Percentiles rank a stretch among this genome's conserved stretches.
These are phyloP conservation scores for Fusarium armeniacum DNA, from an alignment of 2,329 filamentous ascomycete species.

Conservation along the genomic window DNA sequence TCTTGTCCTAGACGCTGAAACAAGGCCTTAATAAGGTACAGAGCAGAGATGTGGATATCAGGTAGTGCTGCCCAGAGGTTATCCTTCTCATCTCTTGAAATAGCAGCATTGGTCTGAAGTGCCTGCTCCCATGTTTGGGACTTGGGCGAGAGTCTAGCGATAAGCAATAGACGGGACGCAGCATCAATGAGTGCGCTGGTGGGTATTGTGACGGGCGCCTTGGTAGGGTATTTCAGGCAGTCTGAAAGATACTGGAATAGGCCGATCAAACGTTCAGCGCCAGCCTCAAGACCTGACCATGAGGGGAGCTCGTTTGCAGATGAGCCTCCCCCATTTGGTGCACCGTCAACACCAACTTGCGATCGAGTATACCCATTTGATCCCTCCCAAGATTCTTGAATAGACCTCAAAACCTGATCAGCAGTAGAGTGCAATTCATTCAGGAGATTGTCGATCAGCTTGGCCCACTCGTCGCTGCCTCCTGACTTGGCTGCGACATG, in stretches of 20 bases:
- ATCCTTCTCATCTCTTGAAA: conserved; percentile 85
- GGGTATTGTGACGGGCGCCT: conserved; percentile 74
- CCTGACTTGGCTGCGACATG: conserved; percentile 86
- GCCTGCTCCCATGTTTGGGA: conserved; percentile 63
- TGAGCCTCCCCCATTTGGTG: conserved; percentile 63
- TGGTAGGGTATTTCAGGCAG: conserved; percentile 74
- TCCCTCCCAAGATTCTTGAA: conserved; percentile 87
- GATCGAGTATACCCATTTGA: conserved; percentile 64
- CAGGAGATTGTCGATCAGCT: conserved; percentile 72
- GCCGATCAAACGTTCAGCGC: conserved; percentile 76
- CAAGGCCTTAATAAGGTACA: conserved; percentile 72
- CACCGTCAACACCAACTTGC: conserved; percentile 60
- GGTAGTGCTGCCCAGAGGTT: conserved; percentile 81
- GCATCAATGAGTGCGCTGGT: conserved; percentile 78
- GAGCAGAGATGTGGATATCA: conserved; percentile 78
- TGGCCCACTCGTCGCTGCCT: conserved; percentile 82
- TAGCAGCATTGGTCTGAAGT: conserved; percentile 77
- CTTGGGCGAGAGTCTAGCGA: conserved; percentile 67
- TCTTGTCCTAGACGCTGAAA: conserved; percentile 70
- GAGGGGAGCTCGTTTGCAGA: conserved; percentile 67
- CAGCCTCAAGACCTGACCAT: conserved; percentile 83
- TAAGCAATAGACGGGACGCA: conserved; percentile 76
- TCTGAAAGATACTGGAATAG: conserved; percentile 75
- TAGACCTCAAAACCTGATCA: conserved; percentile 81
- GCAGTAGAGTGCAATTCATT: conserved; percentile 77